These are phyloP conservation scores for Peltaster fructicola DNA, from an alignment of 2,329 filamentous ascomycete species.

Conservation along the genomic window DNA sequence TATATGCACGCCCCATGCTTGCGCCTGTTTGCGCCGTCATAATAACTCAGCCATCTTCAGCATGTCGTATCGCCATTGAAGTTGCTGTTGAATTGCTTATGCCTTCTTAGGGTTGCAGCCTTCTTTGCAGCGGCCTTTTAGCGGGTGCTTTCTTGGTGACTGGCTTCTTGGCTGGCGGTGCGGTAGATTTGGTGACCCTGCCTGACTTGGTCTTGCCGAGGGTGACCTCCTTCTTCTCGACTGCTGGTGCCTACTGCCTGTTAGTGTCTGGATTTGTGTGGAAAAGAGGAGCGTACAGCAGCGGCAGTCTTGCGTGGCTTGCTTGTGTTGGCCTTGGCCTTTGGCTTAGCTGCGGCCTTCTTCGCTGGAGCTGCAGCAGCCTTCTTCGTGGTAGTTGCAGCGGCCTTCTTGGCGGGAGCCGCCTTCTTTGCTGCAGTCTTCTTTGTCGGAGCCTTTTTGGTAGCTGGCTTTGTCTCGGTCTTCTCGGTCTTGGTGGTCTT, in stretches of 20 bases:
- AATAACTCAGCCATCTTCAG: too few species aligned
- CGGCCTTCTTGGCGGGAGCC: slow-evolving; percentile 18
- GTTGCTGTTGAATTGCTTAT: too few species aligned
- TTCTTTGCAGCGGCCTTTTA: slow-evolving; percentile 6
- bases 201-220: slow-evolving; percentile 74
- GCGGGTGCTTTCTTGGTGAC: slow-evolving; percentile 4
- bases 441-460: slow-evolving; percentile 37
- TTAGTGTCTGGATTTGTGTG: slow-evolving; percentile 5
- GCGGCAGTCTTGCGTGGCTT: slow-evolving; percentile 27
- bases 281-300: slow-evolving; percentile 6
- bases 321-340: slow-evolving; percentile 28
- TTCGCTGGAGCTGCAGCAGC: slow-evolving; percentile 18
- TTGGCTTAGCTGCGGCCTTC: slow-evolving; percentile 10
- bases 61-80: too few species aligned
- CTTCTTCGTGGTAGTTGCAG: slow-evolving; percentile 27
- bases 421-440: slow-evolving; percentile 36
- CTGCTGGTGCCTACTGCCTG: slow-evolving; percentile 38
- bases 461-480: slow-evolving; percentile 21
- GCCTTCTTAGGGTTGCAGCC: too few species aligned
- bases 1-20: too few species aligned
- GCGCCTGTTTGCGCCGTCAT: too few species aligned
- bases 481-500: slow-evolving; percentile 23
- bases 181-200: slow-evolving; percentile 56
- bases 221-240: slow-evolving; percentile 46
- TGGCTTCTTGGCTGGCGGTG: slow-evolving; percentile 20